Evolutionary conservation across 768 basidiomycete species (phyloP).

Genomic region (Roridomyces roridus): DNA sequence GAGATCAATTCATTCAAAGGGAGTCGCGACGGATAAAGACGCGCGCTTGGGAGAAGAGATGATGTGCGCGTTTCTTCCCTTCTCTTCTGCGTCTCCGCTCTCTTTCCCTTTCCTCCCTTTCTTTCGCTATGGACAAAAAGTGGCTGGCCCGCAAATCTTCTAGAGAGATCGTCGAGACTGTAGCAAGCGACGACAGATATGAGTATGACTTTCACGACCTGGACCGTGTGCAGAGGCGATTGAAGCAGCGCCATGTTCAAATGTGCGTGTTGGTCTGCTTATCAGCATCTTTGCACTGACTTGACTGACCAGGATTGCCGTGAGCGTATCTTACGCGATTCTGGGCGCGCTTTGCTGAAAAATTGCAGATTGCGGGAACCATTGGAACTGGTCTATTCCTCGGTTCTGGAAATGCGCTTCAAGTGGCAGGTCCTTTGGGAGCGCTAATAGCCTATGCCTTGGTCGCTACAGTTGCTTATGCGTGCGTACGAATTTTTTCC

Average conservation of each 20-base stretch:
- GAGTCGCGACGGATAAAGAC: too few relatives aligned
- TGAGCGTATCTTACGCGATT: constrained; percentile 36
- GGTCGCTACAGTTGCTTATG: constrained; percentile 71
- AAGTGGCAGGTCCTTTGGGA: constrained; percentile 68
- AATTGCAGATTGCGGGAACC: constrained; percentile 68
- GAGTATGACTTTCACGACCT: constrained; percentile 66
- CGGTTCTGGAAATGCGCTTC: constrained; percentile 68
- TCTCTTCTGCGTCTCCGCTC: constrained; percentile 3
- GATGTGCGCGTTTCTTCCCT: constrained; percentile 10
- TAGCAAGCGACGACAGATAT: constrained; percentile 35
- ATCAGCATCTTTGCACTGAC: constrained; percentile 1
- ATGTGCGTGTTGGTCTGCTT: constrained; percentile 52
- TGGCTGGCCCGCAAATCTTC: constrained; percentile 28
- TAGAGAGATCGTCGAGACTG: constrained; percentile 25
- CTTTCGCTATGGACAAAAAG: constrained; percentile 20
- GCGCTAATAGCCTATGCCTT: constrained; percentile 68
- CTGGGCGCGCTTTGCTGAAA: neutral
- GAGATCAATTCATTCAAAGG: too few relatives aligned
- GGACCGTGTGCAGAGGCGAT: constrained; percentile 73
- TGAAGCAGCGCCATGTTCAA: constrained; percentile 82
- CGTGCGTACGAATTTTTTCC: constrained; percentile 42
- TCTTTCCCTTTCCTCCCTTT: constrained; percentile 1
- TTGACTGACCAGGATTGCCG: constrained; percentile 59
- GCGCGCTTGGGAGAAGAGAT: neutral
- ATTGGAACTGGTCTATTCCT: constrained; percentile 79